Conservation (phyloP, 352 stramenopile genomes). For the Phytophthora colocasiae region DNA sequence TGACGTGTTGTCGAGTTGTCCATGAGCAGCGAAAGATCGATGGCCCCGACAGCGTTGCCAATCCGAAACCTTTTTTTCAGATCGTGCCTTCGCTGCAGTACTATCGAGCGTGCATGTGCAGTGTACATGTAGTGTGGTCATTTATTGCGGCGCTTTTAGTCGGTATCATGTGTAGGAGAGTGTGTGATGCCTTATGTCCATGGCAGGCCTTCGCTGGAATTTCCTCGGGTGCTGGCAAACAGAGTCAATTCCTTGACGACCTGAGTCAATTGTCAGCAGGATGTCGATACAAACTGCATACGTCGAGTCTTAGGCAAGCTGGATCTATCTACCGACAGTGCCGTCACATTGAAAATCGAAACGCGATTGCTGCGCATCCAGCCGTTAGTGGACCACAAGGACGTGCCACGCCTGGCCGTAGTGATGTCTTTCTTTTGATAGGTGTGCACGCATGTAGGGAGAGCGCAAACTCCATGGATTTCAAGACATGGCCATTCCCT, state of each 20-base stretch:
- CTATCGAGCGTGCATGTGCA: too few relatives aligned
- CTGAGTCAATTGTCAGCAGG: neutral
- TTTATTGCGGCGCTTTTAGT: neutral
- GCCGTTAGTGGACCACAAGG: constrained; percentile 3
- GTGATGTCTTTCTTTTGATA: constrained; percentile 12
- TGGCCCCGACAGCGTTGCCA: neutral
- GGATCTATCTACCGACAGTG: constrained; percentile 1
- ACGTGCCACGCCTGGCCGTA: constrained; percentile 5
- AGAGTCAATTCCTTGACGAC: constrained; percentile 6
- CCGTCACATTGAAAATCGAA: neutral
- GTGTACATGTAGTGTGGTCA: too few relatives aligned
- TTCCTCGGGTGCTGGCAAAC: constrained; percentile 11
- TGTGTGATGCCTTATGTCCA: constrained; percentile 6
- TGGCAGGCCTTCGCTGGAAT: neutral
- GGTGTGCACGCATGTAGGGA: neutral
- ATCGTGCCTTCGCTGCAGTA: too few relatives aligned
- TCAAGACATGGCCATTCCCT: neutral
- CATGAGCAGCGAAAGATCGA: constrained; percentile 7
- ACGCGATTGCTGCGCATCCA: constrained; percentile 15
- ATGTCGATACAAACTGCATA: neutral
- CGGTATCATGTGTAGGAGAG: neutral
- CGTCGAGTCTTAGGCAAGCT: neutral
- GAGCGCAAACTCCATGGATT: too few relatives aligned
- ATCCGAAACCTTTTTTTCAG: neutral
- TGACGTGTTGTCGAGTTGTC: constrained; percentile 6